Conservation (phyloP, 2,329 filamentous ascomycete species). For the Penicillium freii region DNA sequence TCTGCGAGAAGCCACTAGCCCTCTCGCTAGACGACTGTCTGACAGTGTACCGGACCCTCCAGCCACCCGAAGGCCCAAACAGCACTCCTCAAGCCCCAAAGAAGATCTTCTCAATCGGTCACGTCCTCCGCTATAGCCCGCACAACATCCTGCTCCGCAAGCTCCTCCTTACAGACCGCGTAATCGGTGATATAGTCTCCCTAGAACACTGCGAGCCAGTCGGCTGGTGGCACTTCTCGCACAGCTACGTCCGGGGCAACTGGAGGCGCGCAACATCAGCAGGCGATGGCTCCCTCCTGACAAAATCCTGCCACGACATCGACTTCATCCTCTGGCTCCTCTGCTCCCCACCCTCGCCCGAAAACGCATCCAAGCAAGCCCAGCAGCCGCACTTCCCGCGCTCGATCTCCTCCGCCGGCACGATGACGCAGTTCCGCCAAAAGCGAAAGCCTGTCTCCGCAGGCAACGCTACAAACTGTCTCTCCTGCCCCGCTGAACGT, state of each 20-base stretch:
- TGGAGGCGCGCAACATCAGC: conserved; percentile 77
- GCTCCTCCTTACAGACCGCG: conserved; percentile 69
- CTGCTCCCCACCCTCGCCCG: conserved; percentile 61
- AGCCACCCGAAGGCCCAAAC: conserved; percentile 20
- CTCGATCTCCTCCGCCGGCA: conserved; percentile 71
- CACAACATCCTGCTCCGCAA: conserved; percentile 84
- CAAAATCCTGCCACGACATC: conserved; percentile 95
- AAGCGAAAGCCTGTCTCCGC: conserved; percentile 73
- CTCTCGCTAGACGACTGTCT: conserved; percentile 77
- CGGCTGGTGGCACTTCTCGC: conserved; percentile 93
- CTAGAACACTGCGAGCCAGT: conserved; percentile 92
- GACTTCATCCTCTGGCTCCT: conserved; percentile 91
- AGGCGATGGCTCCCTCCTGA: conserved; percentile 76
- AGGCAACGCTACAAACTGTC: conserved; percentile 78
- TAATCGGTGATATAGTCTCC: conserved; percentile 80
- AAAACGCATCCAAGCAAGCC: conserved; percentile 27
- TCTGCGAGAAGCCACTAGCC: conserved; percentile 93
- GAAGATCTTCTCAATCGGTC: conserved; percentile 81
- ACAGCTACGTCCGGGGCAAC: conserved; percentile 87
- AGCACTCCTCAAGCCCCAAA: conserved; percentile 22
- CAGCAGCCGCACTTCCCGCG: conserved; percentile 67
- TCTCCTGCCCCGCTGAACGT: conserved; percentile 70
- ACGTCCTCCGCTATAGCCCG: conserved; percentile 89
- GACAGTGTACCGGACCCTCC: conserved; percentile 56
- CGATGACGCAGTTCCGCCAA: conserved; percentile 73